Evolutionary conservation across 1,139 yeast species (phyloP).

Genomic region (Meyerozyma athensensis): DNA sequence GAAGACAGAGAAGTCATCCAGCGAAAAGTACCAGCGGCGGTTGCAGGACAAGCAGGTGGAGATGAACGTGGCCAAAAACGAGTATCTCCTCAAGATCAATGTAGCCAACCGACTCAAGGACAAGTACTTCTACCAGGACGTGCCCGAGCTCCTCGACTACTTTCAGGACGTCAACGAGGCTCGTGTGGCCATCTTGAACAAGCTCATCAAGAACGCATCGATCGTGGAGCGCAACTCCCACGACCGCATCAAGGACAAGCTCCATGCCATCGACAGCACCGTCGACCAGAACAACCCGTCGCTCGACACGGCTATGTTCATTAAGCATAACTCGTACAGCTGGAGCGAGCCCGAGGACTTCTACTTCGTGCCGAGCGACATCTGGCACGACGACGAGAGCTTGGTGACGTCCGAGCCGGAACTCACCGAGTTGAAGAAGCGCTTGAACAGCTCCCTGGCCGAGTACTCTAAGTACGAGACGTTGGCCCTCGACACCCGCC

Average conservation of each 20-base stretch:
- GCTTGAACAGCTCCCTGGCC: slow-evolving; percentile 46
- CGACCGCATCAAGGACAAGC: slow-evolving; percentile 48
- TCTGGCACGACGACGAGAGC: slow-evolving; percentile 95
- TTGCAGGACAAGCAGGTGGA: slow-evolving; percentile 61
- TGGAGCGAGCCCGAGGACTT: slow-evolving; percentile 91
- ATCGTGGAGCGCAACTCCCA: slow-evolving; percentile 57
- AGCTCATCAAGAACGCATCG: slow-evolving; percentile 61
- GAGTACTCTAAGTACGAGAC: slow-evolving; percentile 42
- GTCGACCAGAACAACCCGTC: slow-evolving; percentile 69
- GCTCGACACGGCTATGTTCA: slow-evolving; percentile 85
- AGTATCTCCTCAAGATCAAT: slow-evolving; percentile 73
- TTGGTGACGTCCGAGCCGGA: slow-evolving; percentile 63
- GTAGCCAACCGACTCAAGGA: slow-evolving; percentile 89
- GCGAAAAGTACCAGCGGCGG: slow-evolving; percentile 56
- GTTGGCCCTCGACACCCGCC: slow-evolving; percentile 44
- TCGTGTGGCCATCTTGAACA: slow-evolving; percentile 68
- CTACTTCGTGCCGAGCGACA: slow-evolving; percentile 78
- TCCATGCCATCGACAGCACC: slow-evolving; percentile 52
- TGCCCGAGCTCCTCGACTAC: slow-evolving; percentile 86
- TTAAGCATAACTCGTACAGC: slow-evolving; percentile 69
- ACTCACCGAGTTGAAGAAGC: slow-evolving; percentile 58
- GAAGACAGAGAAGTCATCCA: slow-evolving; percentile 56
- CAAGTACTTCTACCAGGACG: slow-evolving; percentile 87
- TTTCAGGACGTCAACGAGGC: slow-evolving; percentile 82
- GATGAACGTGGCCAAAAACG: slow-evolving; percentile 85